phyloP scores from a whole-genome alignment of 306 rosid genomes.

The apple (Malus domestica) region ASM211411v1 NC_041789.1:20694501-20695000 shows the following conservation, averaged over 20 bases:
- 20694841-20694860: background rate
- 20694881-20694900: background rate
- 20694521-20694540: no score
- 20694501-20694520: no score
- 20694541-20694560: no score
- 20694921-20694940: background rate
- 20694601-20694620: no score
- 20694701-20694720: background rate
- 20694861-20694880: background rate
- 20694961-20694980: background rate
- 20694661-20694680: background rate
- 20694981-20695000: background rate
- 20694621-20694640: no score
- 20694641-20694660: no score
- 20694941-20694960: background rate
- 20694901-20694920: background rate
- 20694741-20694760: conserved; percentile 15
- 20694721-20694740: background rate
- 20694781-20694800: conserved; percentile 23
- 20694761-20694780: conserved; percentile 13
- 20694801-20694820: conserved; percentile 7
- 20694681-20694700: background rate
- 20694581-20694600: no score
- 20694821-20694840: conserved; percentile 14
- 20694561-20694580: no score